phyloP scores from a whole-genome alignment of 441 rosid genomes.

The Croton laevigatus region DNA sequence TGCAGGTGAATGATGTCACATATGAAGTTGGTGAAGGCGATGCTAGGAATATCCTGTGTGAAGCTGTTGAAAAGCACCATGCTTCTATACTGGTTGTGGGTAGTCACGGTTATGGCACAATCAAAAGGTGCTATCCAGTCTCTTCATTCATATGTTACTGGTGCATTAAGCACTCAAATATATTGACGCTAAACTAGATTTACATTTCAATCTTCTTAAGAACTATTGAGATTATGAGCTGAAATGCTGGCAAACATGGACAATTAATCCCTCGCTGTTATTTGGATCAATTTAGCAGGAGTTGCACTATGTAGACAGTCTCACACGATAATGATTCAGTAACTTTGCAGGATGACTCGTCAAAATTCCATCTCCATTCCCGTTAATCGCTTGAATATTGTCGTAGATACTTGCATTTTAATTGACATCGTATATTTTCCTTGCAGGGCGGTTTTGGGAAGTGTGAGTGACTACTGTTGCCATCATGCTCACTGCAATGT shows the following conservation, averaged over 20 bases:
- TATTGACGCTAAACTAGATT: background rate
- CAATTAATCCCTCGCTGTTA: no score
- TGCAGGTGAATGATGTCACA: slow-evolving; percentile 51
- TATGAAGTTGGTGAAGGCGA: slow-evolving; percentile 77
- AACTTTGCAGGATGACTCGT: no score
- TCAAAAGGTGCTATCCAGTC: slow-evolving; percentile 54
- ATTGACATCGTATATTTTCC: no score
- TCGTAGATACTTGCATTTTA: no score
- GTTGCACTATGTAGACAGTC: no score
- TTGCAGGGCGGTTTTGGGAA: slow-evolving; percentile 93
- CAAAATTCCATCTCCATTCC: no score
- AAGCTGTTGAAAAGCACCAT: slow-evolving; percentile 76
- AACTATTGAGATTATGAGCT: no score
- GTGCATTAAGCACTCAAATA: background rate
- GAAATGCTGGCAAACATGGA: no score
- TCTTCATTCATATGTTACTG: background rate
- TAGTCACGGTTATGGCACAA: slow-evolving; percentile 94
- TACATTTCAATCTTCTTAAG: background rate
- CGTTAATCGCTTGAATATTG: no score
- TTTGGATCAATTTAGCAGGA: no score
- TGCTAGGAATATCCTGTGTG: slow-evolving; percentile 78
- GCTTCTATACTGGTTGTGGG: slow-evolving; percentile 85
- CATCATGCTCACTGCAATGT: slow-evolving; percentile 92
- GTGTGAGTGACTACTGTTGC: slow-evolving; percentile 81
- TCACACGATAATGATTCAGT: no score